Base-by-base conservation (phyloP, 2,329 filamentous ascomycete species). In the Fusarium hostae region DNA sequence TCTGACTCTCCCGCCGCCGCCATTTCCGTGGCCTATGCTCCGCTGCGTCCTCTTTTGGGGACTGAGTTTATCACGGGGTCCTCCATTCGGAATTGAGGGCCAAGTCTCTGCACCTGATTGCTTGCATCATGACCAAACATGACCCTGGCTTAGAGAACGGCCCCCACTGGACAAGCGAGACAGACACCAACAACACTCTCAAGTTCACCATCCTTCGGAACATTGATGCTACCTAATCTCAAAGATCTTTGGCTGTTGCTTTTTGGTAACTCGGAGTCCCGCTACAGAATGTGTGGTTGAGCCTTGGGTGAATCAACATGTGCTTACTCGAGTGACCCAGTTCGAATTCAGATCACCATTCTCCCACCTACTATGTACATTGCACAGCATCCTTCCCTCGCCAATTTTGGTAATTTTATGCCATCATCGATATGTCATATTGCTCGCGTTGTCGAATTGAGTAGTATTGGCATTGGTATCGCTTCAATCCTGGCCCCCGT, bases 1-100 rank as follows among this genome's bases (percentile, higher is more conserved):
- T 75, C 68, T 68, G 61, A 68, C 66, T 62, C 51, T 62, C 63
- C 57, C 61, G 59, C 59, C 57, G 63, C 61, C 62, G 57, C 66
- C 66, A 69, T 62, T 62, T 67, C 60, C 63, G 59, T 76, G 55
- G 34, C 57, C 68, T 62, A 59, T 64, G 54, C 62, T 75, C 63
- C 67, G 61, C 62, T 43, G 57, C 63, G 61, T 62, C 67, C 58
- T 67, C 56, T 68, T 76, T 63, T 66, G 51, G 68, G 45, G 59
- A 64, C 48, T 59, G 58, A 63, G 61, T 75, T 75, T 48, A 59
- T 68, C 66, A 66, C 40, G 40, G 48, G 40, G 59, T 58, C 60
- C 45, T 66, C 52, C 65, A 54, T 60, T 70, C 57, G 56, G 69
- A 64, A 60, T 39, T 41, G 51, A 54, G 39, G 26, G 44, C 32